Conservation (phyloP, 2,329 filamentous ascomycete species). For the Aspergillus brunneoviolaceus region DNA sequence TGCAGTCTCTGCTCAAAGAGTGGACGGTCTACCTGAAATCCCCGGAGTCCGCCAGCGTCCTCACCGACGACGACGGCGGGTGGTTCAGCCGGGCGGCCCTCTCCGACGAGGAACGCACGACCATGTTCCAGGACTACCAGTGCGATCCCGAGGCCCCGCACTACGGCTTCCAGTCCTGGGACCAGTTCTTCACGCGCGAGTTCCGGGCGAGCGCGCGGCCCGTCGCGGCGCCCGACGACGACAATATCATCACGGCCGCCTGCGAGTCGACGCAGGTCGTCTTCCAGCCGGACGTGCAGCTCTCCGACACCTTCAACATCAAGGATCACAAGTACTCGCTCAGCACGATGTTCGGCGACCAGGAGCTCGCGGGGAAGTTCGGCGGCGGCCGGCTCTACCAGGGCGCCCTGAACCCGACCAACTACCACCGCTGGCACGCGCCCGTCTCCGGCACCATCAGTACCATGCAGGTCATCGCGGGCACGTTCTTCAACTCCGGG, state of each 20-base stretch:
- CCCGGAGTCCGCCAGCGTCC: background rate
- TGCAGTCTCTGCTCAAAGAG: background rate
- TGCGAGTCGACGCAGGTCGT: slow-evolving; percentile 63
- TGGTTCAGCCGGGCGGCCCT: background rate
- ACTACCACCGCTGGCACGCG: slow-evolving; percentile 12
- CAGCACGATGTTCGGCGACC: background rate
- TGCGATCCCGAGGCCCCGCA: background rate
- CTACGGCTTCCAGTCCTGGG: slow-evolving; percentile 48
- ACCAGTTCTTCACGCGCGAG: slow-evolving; percentile 65
- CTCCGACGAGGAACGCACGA: background rate
- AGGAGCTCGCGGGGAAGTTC: background rate
- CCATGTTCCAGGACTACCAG: background rate
- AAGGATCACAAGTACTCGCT: slow-evolving; percentile 5
- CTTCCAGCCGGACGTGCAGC: slow-evolving; percentile 50
- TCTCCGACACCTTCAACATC: slow-evolving; percentile 62
- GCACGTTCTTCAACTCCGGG: background rate
- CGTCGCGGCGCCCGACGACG: slow-evolving; percentile 52
- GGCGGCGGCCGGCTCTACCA: slow-evolving; percentile 2
- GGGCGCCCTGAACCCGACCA: background rate
- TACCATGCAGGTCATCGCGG: background rate
- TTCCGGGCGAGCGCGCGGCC: slow-evolving; percentile 57
- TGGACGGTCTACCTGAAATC: background rate
- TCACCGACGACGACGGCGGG: background rate
- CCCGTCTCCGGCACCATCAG: slow-evolving; percentile 3
- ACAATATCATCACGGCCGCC: slow-evolving; percentile 57